Conservation (phyloP, 2,329 filamentous ascomycete genomes). For the Fusarium veterinarium region DNA sequence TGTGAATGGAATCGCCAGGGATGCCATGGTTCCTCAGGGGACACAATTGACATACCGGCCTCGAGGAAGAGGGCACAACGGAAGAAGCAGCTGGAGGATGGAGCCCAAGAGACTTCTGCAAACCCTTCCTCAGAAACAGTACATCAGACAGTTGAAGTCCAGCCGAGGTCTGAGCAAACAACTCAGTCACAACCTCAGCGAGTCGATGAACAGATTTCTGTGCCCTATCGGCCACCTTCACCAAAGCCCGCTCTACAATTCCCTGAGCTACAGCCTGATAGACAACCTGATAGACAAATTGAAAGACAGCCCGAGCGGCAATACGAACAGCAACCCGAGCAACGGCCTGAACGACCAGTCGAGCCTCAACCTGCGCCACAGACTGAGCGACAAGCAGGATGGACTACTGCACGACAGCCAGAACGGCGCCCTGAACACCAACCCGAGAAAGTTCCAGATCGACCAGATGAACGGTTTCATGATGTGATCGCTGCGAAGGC, state of each 20-base stretch:
- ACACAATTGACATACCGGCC: constrained; percentile 35
- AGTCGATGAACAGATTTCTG: constrained; percentile 6
- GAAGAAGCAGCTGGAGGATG: constrained; percentile 15
- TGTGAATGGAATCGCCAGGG: constrained; percentile 61
- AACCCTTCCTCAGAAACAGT: constrained; percentile 10
- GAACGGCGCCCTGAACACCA: constrained; percentile 2
- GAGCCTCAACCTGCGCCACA: constrained; percentile 1
- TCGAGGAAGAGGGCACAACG: constrained; percentile 31
- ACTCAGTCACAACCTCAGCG: background rate
- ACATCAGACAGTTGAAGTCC: constrained; percentile 14
- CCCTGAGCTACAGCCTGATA: background rate
- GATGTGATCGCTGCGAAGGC: constrained; percentile 4
- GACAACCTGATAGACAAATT: background rate
- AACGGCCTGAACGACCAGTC: background rate
- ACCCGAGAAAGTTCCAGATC: background rate
- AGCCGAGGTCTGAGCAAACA: constrained; percentile 5
- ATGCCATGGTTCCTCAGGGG: constrained; percentile 49
- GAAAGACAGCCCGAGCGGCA: background rate
- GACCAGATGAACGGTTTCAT: constrained; percentile 1
- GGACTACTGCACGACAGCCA: background rate
- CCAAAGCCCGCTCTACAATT: constrained; percentile 2
- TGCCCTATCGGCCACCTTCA: constrained; percentile 16
- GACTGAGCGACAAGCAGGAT: background rate
- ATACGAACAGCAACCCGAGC: background rate
- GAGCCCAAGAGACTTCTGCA: background rate